phyloP scores from a whole-genome alignment of 2,329 filamentous ascomycete genomes.

The Sarocladium oryzae region DNA sequence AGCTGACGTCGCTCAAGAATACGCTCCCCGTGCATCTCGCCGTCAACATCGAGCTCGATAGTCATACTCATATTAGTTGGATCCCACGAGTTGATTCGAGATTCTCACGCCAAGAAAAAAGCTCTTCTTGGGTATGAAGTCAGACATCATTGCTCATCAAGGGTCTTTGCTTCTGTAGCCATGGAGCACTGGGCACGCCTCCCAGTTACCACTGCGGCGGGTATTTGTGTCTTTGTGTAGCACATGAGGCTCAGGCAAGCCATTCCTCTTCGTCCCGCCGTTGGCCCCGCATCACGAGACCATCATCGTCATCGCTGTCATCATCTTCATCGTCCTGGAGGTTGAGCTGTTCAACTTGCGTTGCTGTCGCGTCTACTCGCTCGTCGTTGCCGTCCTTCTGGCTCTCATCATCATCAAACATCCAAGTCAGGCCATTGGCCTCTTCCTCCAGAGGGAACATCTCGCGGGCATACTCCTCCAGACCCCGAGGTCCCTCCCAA shows the following conservation, averaged over 20 bases:
- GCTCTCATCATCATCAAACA: slow-evolving; percentile 49
- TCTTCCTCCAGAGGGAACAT: slow-evolving; percentile 93
- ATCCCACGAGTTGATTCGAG: too few species aligned
- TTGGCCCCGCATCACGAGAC: slow-evolving; percentile 47
- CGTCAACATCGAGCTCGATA: too few species aligned
- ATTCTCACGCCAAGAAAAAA: too few species aligned
- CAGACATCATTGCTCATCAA: too few species aligned
- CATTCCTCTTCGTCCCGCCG: slow-evolving; percentile 55
- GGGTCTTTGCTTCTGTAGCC: too few species aligned
- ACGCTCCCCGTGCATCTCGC: too few species aligned
- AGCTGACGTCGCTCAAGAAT: not conserved
- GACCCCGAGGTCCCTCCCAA: slow-evolving; percentile 84
- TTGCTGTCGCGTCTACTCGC: slow-evolving; percentile 23
- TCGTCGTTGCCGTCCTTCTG: slow-evolving; percentile 25
- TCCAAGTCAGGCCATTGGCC: slow-evolving; percentile 91
- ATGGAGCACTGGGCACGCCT: too few species aligned
- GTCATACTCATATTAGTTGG: too few species aligned
- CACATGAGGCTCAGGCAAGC: slow-evolving; percentile 36
- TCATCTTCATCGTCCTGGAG: slow-evolving; percentile 36
- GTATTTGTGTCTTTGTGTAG: too few species aligned
- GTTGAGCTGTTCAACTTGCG: slow-evolving; percentile 30
- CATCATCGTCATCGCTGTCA: slow-evolving; percentile 51
- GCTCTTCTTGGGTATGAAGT: too few species aligned
- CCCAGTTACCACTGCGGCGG: too few species aligned
- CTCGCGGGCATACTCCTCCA: slow-evolving; percentile 92